phyloP scores from a whole-genome alignment of 176 grass and related monocot species.

The Sorghum bicolor region DNA sequence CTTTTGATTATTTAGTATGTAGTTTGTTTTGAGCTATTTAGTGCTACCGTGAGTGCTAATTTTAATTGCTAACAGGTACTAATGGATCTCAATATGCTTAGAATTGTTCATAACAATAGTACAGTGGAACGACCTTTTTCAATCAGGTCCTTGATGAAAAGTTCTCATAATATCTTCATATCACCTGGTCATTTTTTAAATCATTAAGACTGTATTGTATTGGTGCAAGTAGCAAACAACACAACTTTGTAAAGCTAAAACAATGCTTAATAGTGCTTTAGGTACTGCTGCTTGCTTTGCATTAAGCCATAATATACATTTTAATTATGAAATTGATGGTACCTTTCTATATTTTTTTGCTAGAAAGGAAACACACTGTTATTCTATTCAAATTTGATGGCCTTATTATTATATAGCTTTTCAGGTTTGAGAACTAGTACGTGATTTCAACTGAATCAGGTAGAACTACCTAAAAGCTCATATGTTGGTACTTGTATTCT shows the following conservation, averaged over 20 bases:
- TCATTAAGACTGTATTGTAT: background rate
- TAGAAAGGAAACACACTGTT: background rate
- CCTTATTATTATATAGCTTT: background rate
- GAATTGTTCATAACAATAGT: too few relatives aligned
- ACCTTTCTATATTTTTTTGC: background rate
- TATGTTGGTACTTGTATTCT: too few relatives aligned
- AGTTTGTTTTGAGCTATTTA: background rate
- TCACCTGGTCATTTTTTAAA: background rate
- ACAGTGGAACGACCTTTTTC: background rate
- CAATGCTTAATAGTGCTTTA: background rate
- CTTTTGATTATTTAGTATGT: too few relatives aligned
- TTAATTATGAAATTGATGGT: background rate
- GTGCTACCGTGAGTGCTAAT: background rate
- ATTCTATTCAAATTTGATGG: background rate
- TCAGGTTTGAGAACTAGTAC: background rate
- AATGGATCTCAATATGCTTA: too few relatives aligned
- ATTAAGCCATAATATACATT: background rate
- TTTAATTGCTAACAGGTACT: background rate
- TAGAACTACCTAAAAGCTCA: background rate
- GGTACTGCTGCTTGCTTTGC: background rate
- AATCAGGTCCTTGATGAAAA: too few relatives aligned
- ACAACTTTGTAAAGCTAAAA: background rate
- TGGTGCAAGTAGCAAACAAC: background rate
- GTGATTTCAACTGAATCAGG: background rate
- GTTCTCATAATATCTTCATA: background rate